phyloP scores from a whole-genome alignment of 2,329 filamentous ascomycete species.

The Claviceps cyperi region DNA sequence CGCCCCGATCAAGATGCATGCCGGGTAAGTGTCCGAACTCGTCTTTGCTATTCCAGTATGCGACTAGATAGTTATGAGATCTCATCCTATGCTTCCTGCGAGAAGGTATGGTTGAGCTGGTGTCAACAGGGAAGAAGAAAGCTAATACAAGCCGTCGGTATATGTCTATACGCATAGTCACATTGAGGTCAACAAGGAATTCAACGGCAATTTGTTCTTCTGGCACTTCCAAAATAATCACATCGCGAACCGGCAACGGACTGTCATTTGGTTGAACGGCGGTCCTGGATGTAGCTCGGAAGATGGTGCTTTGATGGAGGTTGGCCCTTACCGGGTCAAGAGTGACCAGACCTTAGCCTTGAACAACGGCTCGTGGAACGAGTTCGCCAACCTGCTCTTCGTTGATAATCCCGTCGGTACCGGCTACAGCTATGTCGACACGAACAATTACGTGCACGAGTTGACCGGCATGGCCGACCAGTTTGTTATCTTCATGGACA shows the following conservation, averaged over 20 bases:
- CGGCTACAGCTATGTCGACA: slow-evolving; percentile 90
- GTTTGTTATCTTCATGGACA: slow-evolving; percentile 78
- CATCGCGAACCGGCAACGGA: slow-evolving; percentile 80
- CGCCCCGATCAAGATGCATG: slow-evolving; percentile 88
- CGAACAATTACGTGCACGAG: slow-evolving; percentile 72
- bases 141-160: neutral
- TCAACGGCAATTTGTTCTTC: slow-evolving; percentile 93
- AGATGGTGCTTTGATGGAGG: slow-evolving; percentile 91
- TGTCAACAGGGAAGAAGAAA: neutral
- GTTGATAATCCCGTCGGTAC: slow-evolving; percentile 96
- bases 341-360: slow-evolving; percentile 56
- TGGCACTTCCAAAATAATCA: slow-evolving; percentile 96
- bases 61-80: neutral
- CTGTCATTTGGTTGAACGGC: slow-evolving; percentile 93
- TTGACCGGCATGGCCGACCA: slow-evolving; percentile 80
- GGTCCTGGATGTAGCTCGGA: slow-evolving; percentile 95
- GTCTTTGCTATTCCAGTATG: neutral
- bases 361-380: slow-evolving; percentile 95
- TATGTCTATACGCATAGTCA: slow-evolving; percentile 44
- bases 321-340: slow-evolving; percentile 81
- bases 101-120: neutral
- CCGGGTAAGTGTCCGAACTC: slow-evolving; percentile 51
- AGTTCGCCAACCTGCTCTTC: slow-evolving; percentile 93
- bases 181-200: slow-evolving; percentile 72
- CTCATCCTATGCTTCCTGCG: neutral